phyloP scores from a whole-genome alignment of 306 rosid species.

The Vicia villosa region DNA sequence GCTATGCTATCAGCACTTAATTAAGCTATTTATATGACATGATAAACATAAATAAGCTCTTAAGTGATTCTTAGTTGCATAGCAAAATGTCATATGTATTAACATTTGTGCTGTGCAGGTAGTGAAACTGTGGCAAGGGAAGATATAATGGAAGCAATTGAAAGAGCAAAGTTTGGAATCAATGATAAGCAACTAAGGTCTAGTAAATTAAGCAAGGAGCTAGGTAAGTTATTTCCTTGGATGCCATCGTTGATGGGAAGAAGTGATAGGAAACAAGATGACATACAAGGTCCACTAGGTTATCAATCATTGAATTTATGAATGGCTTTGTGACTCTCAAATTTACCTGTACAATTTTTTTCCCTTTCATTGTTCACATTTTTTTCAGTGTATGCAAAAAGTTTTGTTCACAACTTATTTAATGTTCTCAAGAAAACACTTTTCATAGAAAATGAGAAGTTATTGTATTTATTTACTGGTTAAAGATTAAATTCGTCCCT shows the following conservation, averaged over 20 bases:
- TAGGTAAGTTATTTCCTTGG: conserved; percentile 84
- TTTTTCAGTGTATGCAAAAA: conserved; percentile 14
- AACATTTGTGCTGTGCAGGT: conserved; percentile 50
- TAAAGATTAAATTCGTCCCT: no score
- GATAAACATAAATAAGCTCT: background rate
- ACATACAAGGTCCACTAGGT: conserved; percentile 70
- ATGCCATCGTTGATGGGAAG: conserved; percentile 75
- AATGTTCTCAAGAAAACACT: conserved; percentile 11
- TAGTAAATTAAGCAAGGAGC: conserved; percentile 67
- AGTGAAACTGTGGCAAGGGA: conserved; percentile 79
- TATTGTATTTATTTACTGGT: no score
- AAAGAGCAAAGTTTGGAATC: conserved; percentile 91
- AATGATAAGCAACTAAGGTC: conserved; percentile 60
- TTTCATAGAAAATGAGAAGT: background rate
- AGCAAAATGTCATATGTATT: background rate
- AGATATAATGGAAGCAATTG: conserved; percentile 91
- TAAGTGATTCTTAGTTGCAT: background rate
- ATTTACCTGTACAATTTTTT: background rate
- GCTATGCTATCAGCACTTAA: background rate
- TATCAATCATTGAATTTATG: conserved; percentile 76
- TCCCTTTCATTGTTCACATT: conserved; percentile 7
- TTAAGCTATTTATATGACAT: background rate
- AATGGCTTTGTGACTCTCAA: conserved; percentile 23
- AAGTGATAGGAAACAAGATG: conserved; percentile 54
- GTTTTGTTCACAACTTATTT: conserved; percentile 23